phyloP scores from a whole-genome alignment of 768 basidiomycete genomes.

The Leccinellum luteum region DNA sequence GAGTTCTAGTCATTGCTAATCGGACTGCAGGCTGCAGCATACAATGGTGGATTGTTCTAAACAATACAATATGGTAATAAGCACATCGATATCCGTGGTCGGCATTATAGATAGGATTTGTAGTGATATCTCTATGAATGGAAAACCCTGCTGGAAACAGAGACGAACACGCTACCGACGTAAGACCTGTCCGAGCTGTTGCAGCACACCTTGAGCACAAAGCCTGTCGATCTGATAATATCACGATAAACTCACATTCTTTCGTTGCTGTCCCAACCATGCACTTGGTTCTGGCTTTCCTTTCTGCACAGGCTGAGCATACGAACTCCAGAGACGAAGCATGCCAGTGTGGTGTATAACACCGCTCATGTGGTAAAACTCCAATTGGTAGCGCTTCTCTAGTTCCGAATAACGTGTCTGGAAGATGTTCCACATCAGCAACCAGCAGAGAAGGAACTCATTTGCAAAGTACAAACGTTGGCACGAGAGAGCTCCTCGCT shows the following conservation, averaged over 20 bases:
- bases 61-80: conserved; percentile 10
- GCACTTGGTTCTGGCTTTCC: conserved; percentile 51
- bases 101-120: conserved; percentile 9
- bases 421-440: conserved; percentile 1
- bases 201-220: background rate
- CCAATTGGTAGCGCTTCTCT: conserved; percentile 60
- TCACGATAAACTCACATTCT: conserved; percentile 33
- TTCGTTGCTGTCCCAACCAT: conserved; percentile 70
- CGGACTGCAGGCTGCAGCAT: background rate
- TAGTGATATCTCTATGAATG: conserved; percentile 14
- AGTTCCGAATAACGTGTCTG: conserved; percentile 55
- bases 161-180: conserved; percentile 16
- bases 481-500: conserved; percentile 60
- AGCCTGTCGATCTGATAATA: background rate
- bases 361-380: conserved; percentile 80
- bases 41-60: background rate
- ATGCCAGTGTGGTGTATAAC: conserved; percentile 71
- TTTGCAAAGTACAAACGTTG: conserved; percentile 39
- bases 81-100: background rate
- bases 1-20: background rate
- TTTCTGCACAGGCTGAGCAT: conserved; percentile 47
- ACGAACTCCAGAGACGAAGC: conserved; percentile 57
- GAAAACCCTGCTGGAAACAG: conserved; percentile 1
- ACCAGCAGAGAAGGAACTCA: background rate
- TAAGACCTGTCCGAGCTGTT: conserved; percentile 30